Percentiles rank a stretch among this genome's conserved stretches.
phyloP scores from a whole-genome alignment of 1,284 basidiomycete genomes.

The Leccinum pachyderme region DNA sequence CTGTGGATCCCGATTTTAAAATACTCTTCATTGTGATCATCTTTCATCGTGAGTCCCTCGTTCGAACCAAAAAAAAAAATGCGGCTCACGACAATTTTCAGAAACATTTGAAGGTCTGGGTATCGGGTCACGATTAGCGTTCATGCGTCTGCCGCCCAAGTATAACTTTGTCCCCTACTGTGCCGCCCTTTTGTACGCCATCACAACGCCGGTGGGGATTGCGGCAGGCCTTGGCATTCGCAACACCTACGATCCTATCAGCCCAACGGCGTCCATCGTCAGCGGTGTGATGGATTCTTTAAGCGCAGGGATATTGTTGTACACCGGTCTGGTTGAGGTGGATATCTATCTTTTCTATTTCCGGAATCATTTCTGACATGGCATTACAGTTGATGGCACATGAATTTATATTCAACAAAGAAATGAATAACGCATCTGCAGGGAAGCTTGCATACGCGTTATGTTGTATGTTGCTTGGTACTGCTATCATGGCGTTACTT shows the following conservation, averaged over 20 bases:
- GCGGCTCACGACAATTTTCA: slow-evolving; percentile 30
- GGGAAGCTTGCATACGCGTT: slow-evolving; percentile 67
- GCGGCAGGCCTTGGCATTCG: slow-evolving; percentile 85
- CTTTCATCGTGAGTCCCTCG: slow-evolving; percentile 71
- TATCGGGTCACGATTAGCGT: slow-evolving; percentile 82
- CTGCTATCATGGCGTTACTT: slow-evolving; percentile 81
- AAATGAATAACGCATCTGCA: slow-evolving; percentile 72
- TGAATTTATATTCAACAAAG: slow-evolving; percentile 86
- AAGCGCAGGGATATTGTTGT: slow-evolving; percentile 87
- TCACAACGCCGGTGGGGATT: slow-evolving; percentile 83
- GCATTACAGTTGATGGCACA: slow-evolving; percentile 74
- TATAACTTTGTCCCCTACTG: slow-evolving; percentile 63
- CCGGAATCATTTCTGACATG: background rate
- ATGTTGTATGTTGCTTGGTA: slow-evolving; percentile 73
- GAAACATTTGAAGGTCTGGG: slow-evolving; percentile 92
- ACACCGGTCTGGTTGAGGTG: slow-evolving; percentile 89
- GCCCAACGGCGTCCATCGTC: slow-evolving; percentile 73
- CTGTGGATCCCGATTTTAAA: slow-evolving; percentile 79
- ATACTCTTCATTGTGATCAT: slow-evolving; percentile 88
- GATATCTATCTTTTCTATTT: background rate
- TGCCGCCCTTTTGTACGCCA: slow-evolving; percentile 69
- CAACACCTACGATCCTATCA: slow-evolving; percentile 77
- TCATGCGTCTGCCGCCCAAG: slow-evolving; percentile 58
- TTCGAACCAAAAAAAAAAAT: background rate
- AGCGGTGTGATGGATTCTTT: slow-evolving; percentile 84